phyloP scores from a whole-genome alignment of 2,329 filamentous ascomycete species.

The Neurospora sp. region DNA sequence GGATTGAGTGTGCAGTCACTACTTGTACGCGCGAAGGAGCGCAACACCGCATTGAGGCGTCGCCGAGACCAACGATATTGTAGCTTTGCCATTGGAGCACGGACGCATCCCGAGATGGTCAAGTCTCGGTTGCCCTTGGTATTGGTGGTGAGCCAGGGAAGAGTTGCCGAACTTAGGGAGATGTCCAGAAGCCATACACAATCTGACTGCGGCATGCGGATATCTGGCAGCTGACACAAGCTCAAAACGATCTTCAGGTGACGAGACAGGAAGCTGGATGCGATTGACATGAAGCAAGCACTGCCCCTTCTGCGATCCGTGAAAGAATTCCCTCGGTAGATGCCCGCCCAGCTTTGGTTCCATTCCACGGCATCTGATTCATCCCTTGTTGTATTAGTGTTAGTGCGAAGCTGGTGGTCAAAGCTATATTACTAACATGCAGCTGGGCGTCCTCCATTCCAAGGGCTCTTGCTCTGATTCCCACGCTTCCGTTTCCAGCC shows the following conservation, averaged over 20 bases:
- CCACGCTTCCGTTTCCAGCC: not conserved
- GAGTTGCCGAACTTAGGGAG: not conserved
- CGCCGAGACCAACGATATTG: not conserved
- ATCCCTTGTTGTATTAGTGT: not conserved
- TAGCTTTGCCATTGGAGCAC: not conserved
- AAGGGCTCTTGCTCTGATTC: not conserved
- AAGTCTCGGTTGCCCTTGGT: not conserved
- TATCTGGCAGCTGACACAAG: not conserved
- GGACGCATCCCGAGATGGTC: not conserved
- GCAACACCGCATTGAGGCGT: not conserved
- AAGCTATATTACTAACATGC: not conserved
- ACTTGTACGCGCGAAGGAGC: not conserved
- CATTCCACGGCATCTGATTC: not conserved
- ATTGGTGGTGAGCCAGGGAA: not conserved
- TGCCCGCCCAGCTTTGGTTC: not conserved
- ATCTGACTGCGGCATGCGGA: not conserved
- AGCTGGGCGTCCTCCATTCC: not conserved
- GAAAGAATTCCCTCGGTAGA: not conserved
- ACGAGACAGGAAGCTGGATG: not conserved
- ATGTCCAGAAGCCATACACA: not conserved
- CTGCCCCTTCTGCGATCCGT: not conserved
- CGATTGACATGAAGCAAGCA: not conserved
- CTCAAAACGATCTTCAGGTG: not conserved
- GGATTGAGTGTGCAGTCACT: slow-evolving; percentile 10
- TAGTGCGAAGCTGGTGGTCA: not conserved